Evolutionary conservation across 768 basidiomycete species (phyloP).

Genomic region (Pleurotus citrinopileatus): DNA sequence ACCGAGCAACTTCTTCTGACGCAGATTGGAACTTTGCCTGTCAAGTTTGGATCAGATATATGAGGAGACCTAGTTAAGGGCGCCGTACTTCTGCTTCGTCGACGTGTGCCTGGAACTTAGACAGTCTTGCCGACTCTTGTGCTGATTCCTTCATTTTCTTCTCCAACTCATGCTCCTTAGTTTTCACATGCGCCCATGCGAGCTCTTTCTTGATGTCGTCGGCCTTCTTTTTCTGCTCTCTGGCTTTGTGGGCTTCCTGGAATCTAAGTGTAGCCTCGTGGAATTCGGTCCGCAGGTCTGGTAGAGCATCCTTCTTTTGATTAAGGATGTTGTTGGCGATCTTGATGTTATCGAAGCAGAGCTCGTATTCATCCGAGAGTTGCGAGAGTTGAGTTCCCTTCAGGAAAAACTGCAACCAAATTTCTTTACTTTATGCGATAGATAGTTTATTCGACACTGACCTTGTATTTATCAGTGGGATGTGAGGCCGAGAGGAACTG

Average conservation of each 20-base stretch:
- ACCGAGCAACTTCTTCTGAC: conserved; percentile 25
- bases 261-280: conserved; percentile 57
- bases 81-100: conserved; percentile 35
- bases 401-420: conserved; percentile 77
- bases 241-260: conserved; percentile 71
- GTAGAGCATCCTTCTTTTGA: conserved; percentile 74
- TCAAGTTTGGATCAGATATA: background rate
- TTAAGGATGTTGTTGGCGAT: conserved; percentile 62
- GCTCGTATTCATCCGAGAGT: conserved; percentile 83
- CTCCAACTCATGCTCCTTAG: conserved; percentile 57
- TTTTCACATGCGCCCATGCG: conserved; percentile 83
- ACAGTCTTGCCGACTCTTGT: conserved; percentile 29
- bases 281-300: conserved; percentile 64
- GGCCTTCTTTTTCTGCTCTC: conserved; percentile 64
- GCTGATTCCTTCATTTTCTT: conserved; percentile 33
- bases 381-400: conserved; percentile 89
- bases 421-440: background rate
- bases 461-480: conserved; percentile 87
- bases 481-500: conserved; percentile 86
- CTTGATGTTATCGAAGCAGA: conserved; percentile 68
- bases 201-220: conserved; percentile 76
- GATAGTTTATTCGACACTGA: conserved; percentile 27
- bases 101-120: conserved; percentile 34
- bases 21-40: conserved; percentile 30
- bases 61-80: conserved; percentile 6